Base-by-base conservation (phyloP, 441 rosid species). In the Hura crepitans region DNA sequence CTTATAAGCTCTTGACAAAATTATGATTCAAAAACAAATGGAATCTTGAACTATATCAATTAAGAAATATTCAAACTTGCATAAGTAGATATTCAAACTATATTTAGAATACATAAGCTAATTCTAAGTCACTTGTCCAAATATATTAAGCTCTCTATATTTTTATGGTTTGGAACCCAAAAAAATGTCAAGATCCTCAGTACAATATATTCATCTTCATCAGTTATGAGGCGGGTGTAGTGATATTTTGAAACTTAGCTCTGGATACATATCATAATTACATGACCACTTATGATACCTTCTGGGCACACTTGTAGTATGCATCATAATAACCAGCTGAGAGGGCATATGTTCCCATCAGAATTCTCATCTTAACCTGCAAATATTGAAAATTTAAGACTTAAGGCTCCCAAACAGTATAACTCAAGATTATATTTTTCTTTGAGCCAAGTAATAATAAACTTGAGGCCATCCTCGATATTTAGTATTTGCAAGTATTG, bases 291-390 rank as follows among this genome's bases (percentile, higher is more conserved):
- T 15, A 22, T 22, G 2, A 10, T 77, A 94, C 97, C 88, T 92
- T 92, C 74, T 92, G 99, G 49, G 99, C 97, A 62, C 96, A 94
- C 81, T 89, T 94, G 81, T 94, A 94, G 75, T 91, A 88, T 53
- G 97, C 97, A 80, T 94, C 96, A 74, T 94, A 91, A 80, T 91
- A 94, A 72, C 97, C 98, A 23, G 96, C 90, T 69, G 97, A 94
- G 66, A 94, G 92, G 59, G 90, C 98, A 78, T 91, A 94, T 31
- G 97, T 90, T 80, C 98, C 97, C 97, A 90, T 94, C 81, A 94
- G 77, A 67, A 94, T 91, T 79, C 98, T 85, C 97, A 84, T 91
- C 82, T 94, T 92, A 65, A 94, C 97, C 97, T 94, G 82, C 42
- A 74, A 73, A 51, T 50, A 57, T 2, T 45, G 31, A 62, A 53